Conservation (phyloP, 169 alveolate genomes). For the Cystoisospora suis region DNA sequence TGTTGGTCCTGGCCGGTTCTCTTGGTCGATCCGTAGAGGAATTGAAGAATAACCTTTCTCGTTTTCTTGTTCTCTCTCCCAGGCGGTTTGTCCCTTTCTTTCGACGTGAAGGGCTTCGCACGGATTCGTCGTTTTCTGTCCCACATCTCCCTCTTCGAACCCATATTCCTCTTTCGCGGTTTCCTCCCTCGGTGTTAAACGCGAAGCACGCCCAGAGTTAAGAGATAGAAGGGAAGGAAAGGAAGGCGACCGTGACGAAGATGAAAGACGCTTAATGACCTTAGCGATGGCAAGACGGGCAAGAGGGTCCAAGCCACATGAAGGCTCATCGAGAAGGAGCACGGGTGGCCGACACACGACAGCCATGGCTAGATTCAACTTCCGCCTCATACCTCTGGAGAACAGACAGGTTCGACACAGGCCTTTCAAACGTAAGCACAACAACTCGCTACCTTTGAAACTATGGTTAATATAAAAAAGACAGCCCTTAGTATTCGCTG, state of each 20-base stretch:
- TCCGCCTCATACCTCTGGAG: background rate
- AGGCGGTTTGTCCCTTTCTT: background rate
- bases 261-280: too few species aligned
- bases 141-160: background rate
- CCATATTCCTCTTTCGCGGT: too few species aligned
- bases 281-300: background rate
- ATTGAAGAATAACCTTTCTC: too few species aligned
- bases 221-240: too few species aligned
- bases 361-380: background rate
- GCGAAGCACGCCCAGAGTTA: too few species aligned
- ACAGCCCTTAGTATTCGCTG: too few species aligned
- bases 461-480: too few species aligned
- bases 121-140: background rate
- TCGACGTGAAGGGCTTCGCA: background rate
- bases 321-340: background rate
- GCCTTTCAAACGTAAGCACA: too few species aligned
- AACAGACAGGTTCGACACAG: background rate
- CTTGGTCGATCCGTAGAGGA: background rate
- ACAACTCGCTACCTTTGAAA: too few species aligned
- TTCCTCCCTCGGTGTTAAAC: too few species aligned
- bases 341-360: background rate
- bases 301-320: background rate
- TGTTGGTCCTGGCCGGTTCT: background rate
- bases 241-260: too few species aligned
- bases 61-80: background rate